These are phyloP conservation scores for Mediolabrus comicus DNA, from an alignment of 108 stramenopile species.

Conservation along the genomic window DNA sequence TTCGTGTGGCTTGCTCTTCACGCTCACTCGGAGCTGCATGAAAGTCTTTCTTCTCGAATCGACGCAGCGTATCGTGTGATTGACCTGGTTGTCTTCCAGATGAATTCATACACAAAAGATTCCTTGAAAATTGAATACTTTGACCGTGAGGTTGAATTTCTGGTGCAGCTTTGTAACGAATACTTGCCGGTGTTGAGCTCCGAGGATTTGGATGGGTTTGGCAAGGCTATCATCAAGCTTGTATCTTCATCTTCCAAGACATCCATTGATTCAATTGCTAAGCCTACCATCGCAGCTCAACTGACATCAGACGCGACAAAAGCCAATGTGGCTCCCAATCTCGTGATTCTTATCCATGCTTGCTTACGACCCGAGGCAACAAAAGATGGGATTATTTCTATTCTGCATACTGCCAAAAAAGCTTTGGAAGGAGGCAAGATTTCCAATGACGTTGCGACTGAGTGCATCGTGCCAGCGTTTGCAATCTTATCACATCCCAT, in stretches of 20 bases:
- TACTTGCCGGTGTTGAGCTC: constrained; percentile 8
- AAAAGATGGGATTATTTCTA: constrained; percentile 26
- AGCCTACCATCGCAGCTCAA: constrained; percentile 26
- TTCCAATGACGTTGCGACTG: constrained; percentile 6
- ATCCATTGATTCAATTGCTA: constrained; percentile 24
- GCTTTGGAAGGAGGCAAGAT: constrained; percentile 17
- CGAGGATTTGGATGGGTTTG: constrained; percentile 11
- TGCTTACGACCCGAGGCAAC: constrained; percentile 28
- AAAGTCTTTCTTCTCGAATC: background rate
- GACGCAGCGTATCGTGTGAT: background rate
- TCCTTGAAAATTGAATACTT: constrained; percentile 24
- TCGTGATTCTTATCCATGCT: constrained; percentile 20
- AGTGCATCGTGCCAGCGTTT: constrained; percentile 47
- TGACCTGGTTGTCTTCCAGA: constrained; percentile 25
- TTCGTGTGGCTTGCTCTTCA: constrained; percentile 42
- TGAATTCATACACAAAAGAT: constrained; percentile 34
- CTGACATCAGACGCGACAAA: constrained; percentile 1
- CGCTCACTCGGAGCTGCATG: constrained; percentile 24
- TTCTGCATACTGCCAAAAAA: constrained; percentile 34
- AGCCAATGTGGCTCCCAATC: background rate
- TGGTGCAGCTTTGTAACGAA: constrained; percentile 5
- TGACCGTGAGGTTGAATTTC: constrained; percentile 19
- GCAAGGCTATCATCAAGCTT: constrained; percentile 13
- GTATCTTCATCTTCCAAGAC: constrained; percentile 15
- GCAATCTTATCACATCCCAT: constrained; percentile 49